phyloP scores from a whole-genome alignment of 192 early-diverging fungal species.

The Backusella luteola region DNA sequence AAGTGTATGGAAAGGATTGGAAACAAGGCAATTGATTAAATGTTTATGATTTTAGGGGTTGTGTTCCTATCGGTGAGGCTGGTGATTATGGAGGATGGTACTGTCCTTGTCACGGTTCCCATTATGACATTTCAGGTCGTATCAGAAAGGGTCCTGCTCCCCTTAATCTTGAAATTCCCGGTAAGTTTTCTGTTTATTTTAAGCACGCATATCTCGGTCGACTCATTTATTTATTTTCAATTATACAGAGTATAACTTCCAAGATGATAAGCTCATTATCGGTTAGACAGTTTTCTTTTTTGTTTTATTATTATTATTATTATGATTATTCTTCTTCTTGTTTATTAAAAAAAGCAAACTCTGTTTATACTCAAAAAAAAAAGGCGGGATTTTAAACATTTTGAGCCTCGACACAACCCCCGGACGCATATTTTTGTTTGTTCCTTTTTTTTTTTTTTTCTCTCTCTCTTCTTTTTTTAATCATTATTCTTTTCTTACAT shows the following conservation, averaged over 20 bases:
- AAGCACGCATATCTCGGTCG: neutral
- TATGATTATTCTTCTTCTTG: neutral
- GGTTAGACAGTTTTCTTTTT: slow-evolving; percentile 58
- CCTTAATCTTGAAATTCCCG: slow-evolving; percentile 95
- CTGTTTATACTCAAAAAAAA: neutral
- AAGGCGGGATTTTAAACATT: neutral
- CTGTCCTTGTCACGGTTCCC: slow-evolving; percentile 99
- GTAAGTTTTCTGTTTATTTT: slow-evolving; percentile 37
- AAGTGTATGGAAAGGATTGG: slow-evolving; percentile 9
- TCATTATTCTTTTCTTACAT: neutral
- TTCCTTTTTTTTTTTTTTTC: neutral
- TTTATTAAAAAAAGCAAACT: neutral
- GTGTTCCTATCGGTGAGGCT: slow-evolving; percentile 97
- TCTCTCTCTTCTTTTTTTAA: neutral
- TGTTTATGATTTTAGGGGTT: slow-evolving; percentile 75
- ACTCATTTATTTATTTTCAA: neutral
- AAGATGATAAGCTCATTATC: slow-evolving; percentile 82
- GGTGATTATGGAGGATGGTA: slow-evolving; percentile 99
- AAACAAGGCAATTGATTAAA: slow-evolving; percentile 13
- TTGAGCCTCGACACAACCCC: neutral
- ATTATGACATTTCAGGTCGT: slow-evolving; percentile 98
- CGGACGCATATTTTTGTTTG: neutral
- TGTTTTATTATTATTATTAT: neutral
- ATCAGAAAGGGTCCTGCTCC: slow-evolving; percentile 98
- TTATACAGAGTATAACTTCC: slow-evolving; percentile 54